A percentile compares a stretch with the other conserved stretches of the same genome.
Conservation (phyloP, 192 early-diverging fungal genomes). For the Chytriomyces confervae region DNA sequence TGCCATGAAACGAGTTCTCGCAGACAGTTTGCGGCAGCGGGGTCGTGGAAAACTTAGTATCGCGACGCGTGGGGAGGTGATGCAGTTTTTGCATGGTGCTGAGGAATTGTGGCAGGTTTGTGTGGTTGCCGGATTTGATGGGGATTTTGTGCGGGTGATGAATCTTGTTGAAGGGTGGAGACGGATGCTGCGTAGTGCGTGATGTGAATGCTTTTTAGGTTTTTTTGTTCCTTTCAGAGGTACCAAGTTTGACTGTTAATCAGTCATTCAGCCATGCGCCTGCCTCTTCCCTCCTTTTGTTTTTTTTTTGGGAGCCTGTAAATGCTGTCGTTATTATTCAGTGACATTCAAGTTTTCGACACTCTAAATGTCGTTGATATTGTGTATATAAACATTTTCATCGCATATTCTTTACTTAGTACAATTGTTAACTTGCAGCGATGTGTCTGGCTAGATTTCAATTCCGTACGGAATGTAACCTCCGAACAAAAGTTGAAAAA, state of each 20-base stretch:
- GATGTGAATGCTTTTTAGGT: not conserved
- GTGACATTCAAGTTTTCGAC: no score
- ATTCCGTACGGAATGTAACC: constrained; percentile 13
- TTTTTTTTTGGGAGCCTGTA: no score
- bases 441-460: constrained; percentile 12
- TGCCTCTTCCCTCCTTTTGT: no score
- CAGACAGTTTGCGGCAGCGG: not conserved
- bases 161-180: not conserved
- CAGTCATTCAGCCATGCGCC: no score
- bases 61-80: not conserved
- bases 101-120: not conserved
- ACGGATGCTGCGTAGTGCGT: not conserved
- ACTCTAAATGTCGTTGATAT: no score
- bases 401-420: no score
- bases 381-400: no score
- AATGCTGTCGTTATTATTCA: no score
- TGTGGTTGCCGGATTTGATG: not conserved
- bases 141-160: not conserved
- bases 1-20: not conserved
- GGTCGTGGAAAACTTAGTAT: not conserved
- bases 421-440: no score
- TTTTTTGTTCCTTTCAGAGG: not conserved
- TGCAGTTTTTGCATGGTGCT: not conserved
- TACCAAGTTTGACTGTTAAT: not conserved
- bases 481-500: constrained; percentile 21